phyloP scores from a whole-genome alignment of 768 basidiomycete species.

The Postia placenta region DNA sequence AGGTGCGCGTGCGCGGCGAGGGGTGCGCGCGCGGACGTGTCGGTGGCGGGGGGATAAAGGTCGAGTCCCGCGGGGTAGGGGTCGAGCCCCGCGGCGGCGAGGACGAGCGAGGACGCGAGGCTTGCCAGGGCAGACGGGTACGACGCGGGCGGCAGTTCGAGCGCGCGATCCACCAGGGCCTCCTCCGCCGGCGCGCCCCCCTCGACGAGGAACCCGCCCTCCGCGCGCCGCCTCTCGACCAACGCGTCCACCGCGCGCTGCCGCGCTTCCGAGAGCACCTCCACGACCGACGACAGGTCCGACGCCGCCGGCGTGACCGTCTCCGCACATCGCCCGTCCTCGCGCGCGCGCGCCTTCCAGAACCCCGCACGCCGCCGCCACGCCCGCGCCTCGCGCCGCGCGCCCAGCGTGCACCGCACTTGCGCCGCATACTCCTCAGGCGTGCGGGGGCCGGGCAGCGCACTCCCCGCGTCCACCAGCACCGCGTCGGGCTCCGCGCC shows the following conservation, averaged over 20 bases:
- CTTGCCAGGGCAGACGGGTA: not conserved
- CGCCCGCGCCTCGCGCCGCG: conserved; percentile 12
- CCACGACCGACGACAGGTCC: conserved; percentile 13
- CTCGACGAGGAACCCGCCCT: not conserved
- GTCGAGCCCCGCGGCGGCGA: not conserved
- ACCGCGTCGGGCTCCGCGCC: conserved; percentile 17
- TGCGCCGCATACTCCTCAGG: conserved; percentile 20
- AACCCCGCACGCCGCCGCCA: conserved; percentile 17
- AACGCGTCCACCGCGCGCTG: conserved; percentile 6
- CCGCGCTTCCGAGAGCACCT: conserved; percentile 5
- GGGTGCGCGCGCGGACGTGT: not conserved
- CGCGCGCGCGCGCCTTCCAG: conserved; percentile 18
- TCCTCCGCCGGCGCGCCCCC: not conserved
- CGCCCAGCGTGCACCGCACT: conserved; percentile 19
- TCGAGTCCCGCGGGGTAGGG: not conserved
- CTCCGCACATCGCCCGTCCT: conserved; percentile 9
- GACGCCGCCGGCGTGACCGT: conserved; percentile 20
- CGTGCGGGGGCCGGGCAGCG: conserved; percentile 18
- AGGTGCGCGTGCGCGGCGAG: conserved; percentile 10
- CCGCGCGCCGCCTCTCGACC: conserved; percentile 1
- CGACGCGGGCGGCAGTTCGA: not conserved
- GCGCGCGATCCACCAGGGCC: not conserved
- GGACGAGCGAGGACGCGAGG: not conserved
- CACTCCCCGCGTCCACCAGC: conserved; percentile 16
- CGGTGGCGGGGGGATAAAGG: not conserved